phyloP scores from a whole-genome alignment of 805 yeast genomes.

The Candida taoyuanica region DNA sequence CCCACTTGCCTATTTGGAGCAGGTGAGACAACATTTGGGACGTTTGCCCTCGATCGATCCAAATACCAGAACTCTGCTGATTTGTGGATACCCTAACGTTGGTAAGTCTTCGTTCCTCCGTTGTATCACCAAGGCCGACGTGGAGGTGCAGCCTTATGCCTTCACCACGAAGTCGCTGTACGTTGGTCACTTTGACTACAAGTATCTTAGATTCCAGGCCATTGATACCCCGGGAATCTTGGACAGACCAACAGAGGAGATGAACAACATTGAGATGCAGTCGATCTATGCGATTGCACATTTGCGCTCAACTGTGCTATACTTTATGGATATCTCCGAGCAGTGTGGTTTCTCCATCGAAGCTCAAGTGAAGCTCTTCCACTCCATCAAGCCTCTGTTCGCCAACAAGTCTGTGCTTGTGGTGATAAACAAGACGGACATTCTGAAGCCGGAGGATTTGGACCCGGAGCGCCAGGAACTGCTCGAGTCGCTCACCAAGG shows the following conservation, averaged over 20 bases:
- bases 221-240: slow-evolving; percentile 98
- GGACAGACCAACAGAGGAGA: slow-evolving; percentile 98
- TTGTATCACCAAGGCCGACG: slow-evolving; percentile 95
- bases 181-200: slow-evolving; percentile 98
- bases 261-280: slow-evolving; percentile 99
- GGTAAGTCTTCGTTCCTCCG: slow-evolving; percentile 95
- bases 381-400: slow-evolving; percentile 93
- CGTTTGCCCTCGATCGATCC: slow-evolving; percentile 98
- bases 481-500: slow-evolving; percentile 56
- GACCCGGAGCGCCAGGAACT: slow-evolving; percentile 69
- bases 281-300: slow-evolving; percentile 98
- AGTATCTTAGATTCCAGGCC: slow-evolving; percentile 96
- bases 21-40: slow-evolving; percentile 98
- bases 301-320: slow-evolving; percentile 90
- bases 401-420: slow-evolving; percentile 96
- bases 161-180: slow-evolving; percentile 96
- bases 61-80: slow-evolving; percentile 92
- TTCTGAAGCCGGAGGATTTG: slow-evolving; percentile 79
- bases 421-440: slow-evolving; percentile 93
- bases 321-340: slow-evolving; percentile 97
- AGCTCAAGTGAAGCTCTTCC: slow-evolving; percentile 95
- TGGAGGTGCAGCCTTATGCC: slow-evolving; percentile 98
- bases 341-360: slow-evolving; percentile 98
- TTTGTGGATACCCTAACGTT: slow-evolving; percentile 98
- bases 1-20: slow-evolving; percentile 89